Percentiles rank a stretch among this genome's conserved stretches.
Evolutionary conservation across 2,329 filamentous ascomycete species (phyloP).

Genomic region (Pestalotiopsis sp.): DNA sequence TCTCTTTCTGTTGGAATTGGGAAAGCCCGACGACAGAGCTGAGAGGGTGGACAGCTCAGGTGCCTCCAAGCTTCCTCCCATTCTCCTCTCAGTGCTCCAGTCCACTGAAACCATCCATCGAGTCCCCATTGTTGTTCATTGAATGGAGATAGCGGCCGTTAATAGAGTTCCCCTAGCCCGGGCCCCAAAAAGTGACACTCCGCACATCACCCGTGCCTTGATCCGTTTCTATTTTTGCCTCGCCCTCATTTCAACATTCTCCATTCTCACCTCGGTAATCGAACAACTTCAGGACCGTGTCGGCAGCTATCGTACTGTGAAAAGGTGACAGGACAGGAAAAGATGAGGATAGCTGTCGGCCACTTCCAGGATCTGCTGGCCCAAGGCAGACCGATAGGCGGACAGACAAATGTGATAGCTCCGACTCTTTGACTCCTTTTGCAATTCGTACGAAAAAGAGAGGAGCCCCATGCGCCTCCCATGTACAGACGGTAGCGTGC

Average conservation of each 20-base stretch:
- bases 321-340: too few relatives aligned
- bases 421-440: too few relatives aligned
- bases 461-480: not conserved
- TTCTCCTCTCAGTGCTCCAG: not conserved
- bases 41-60: not conserved
- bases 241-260: not conserved
- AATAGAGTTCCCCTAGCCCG: not conserved
- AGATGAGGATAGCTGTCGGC: too few relatives aligned
- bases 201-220: not conserved
- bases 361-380: too few relatives aligned
- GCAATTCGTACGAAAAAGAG: too few relatives aligned
- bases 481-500: not conserved
- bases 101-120: not conserved
- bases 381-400: too few relatives aligned
- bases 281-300: not conserved
- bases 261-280: not conserved
- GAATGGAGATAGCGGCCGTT: not conserved
- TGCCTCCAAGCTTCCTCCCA: not conserved
- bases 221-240: conserved; percentile 1
- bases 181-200: not conserved
- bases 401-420: too few relatives aligned
- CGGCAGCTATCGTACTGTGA: not conserved
- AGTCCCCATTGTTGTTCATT: too few relatives aligned
- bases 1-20: not conserved
- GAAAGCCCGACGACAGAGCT: not conserved